These are phyloP conservation scores for Ceratopteris richardii DNA, from an alignment of 75 land plant species.

Conservation along the genomic window DNA sequence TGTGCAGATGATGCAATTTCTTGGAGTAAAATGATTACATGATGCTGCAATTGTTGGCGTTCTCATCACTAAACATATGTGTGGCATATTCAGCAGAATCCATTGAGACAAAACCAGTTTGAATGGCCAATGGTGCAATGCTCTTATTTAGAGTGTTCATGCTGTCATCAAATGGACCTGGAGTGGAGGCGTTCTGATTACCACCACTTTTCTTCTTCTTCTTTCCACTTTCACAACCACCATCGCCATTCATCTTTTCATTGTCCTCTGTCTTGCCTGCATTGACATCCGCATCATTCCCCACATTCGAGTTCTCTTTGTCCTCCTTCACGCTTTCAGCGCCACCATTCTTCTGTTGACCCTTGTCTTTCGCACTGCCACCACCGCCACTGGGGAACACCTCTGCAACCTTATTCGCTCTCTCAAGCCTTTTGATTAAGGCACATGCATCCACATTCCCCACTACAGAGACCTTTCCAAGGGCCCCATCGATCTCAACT, in stretches of 20 bases:
- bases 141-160: neutral
- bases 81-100: slow-evolving; percentile 13
- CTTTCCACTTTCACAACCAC: neutral
- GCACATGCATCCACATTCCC: slow-evolving; percentile 42
- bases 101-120: neutral
- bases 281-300: neutral
- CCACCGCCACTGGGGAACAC: slow-evolving; percentile 15
- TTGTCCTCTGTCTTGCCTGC: neutral
- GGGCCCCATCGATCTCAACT: slow-evolving; percentile 36
- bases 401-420: slow-evolving; percentile 39
- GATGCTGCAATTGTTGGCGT: slow-evolving; percentile 40
- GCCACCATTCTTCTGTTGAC: neutral
- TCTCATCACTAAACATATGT: slow-evolving; percentile 51
- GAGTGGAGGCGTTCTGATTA: neutral
- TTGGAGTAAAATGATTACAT: slow-evolving; percentile 26
- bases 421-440: slow-evolving; percentile 37
- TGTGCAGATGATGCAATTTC: no score
- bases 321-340: neutral
- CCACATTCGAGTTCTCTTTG: neutral
- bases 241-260: neutral
- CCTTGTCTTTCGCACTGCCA: neutral
- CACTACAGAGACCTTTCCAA: slow-evolving; percentile 45
- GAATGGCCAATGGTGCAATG: neutral
- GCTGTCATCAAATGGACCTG: neutral
- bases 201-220: slow-evolving; percentile 1